Conservation (phyloP, 1,139 yeast genomes). For the Pichia sp. region DNA sequence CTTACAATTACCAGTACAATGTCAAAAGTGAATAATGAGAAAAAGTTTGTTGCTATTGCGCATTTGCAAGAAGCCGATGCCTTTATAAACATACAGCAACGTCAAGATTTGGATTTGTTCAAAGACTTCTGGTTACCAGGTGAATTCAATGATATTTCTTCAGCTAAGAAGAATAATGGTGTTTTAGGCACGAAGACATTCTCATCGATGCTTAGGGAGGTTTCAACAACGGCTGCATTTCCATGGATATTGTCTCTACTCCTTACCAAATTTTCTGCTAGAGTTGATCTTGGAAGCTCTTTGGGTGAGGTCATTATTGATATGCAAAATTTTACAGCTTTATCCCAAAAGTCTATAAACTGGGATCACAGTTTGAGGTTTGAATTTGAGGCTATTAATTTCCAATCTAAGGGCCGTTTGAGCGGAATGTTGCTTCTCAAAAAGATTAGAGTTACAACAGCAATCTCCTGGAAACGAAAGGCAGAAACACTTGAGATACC, state of each 20-base stretch:
- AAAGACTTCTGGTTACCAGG: constrained; percentile 76
- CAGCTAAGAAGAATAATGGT: constrained; percentile 6
- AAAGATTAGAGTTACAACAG: constrained; percentile 52
- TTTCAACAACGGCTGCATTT: constrained; percentile 55
- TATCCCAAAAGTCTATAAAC: constrained; percentile 57
- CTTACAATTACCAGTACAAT: constrained; percentile 36
- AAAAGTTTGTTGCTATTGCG: constrained; percentile 41
- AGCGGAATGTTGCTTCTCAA: constrained; percentile 58
- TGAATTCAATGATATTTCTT: constrained; percentile 16
- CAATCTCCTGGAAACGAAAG: constrained; percentile 62
- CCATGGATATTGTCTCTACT: constrained; percentile 71
- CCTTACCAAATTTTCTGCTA: constrained; percentile 44
- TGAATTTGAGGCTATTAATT: constrained; percentile 47
- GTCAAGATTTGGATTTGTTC: constrained; percentile 79
- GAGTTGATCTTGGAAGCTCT: constrained; percentile 77
- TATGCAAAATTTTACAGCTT: constrained; percentile 59
- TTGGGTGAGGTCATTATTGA: constrained; percentile 57
- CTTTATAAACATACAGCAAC: constrained; percentile 71
- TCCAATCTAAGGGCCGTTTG: constrained; percentile 67
- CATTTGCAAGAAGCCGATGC: constrained; percentile 51
- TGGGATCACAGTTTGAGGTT: constrained; percentile 68
- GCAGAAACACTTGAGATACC: constrained; percentile 48
- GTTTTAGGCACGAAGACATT: constrained; percentile 31
- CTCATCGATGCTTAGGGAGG: constrained; percentile 50
- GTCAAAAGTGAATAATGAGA: constrained; percentile 33